Percentiles rank a stretch among this genome's conserved stretches.
Conservation (phyloP, 148 eudicot species). For the Chenopodium berlandieri region DNA sequence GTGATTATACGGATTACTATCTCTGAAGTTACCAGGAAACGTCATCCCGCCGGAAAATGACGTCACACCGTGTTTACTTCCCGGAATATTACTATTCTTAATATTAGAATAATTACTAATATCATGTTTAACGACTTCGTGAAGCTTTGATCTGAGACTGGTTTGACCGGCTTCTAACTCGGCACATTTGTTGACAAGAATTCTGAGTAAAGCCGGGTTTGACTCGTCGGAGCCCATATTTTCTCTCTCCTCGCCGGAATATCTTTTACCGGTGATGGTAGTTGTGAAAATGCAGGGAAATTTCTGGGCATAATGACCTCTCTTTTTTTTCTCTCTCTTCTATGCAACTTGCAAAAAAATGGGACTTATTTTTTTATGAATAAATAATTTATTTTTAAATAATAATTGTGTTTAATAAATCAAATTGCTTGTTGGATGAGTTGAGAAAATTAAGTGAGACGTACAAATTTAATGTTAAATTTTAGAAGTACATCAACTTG, state of each 20-base stretch:
- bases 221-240: constrained; percentile 29
- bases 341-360: background rate
- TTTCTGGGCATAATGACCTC: constrained; percentile 17
- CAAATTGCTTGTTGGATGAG: background rate
- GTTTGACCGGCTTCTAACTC: constrained; percentile 30
- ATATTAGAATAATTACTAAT: background rate
- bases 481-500: no score
- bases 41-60: constrained; percentile 6
- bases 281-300: background rate
- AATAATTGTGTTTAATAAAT: background rate
- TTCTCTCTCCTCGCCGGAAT: constrained; percentile 26
- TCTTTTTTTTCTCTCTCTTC: no score
- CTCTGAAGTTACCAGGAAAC: constrained; percentile 26
- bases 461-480: no score
- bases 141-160: constrained; percentile 18
- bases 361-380: background rate
- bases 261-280: constrained; percentile 10
- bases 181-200: constrained; percentile 30
- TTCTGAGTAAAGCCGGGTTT: constrained; percentile 9
- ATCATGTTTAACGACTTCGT: background rate
- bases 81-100: no score
- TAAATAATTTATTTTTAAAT: background rate
- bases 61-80: background rate
- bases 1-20: constrained; percentile 22
- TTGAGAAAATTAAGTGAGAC: background rate